Percentiles rank a stretch among this genome's conserved stretches.
phyloP scores from a whole-genome alignment of 2,329 filamentous ascomycete genomes.

The Leptographium wingfieldii region DNA sequence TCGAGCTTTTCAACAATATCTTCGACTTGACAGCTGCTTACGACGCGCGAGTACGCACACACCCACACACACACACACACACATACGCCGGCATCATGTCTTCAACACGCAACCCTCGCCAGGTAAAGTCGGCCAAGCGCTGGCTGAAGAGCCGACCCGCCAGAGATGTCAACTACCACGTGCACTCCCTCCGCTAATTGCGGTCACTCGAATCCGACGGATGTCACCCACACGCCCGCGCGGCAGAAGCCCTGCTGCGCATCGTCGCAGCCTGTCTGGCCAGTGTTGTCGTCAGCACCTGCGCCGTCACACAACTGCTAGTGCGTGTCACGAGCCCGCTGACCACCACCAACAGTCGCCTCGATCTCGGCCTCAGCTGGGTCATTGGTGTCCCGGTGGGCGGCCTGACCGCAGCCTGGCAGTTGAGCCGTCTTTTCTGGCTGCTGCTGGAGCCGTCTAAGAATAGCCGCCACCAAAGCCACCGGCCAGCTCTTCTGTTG shows the following conservation, averaged over 20 bases:
- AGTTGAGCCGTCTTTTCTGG: conserved; percentile 1
- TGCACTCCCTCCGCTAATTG: neutral
- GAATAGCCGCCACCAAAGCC: neutral
- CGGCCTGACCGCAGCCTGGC: conserved; percentile 6
- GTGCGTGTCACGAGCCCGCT: conserved; percentile 2
- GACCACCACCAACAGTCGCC: neutral
- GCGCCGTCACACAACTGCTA: conserved; percentile 5
- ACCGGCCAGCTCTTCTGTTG: neutral
- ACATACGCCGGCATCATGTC: neutral
- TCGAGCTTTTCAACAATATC: no score
- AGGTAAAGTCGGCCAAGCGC: neutral
- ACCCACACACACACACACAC: neutral
- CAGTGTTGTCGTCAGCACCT: conserved; percentile 4
- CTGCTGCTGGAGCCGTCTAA: neutral
- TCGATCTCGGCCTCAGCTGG: conserved; percentile 9
- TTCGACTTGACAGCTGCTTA: no score
- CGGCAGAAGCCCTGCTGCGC: conserved; percentile 3
- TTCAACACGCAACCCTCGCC: neutral
- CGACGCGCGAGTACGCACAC: neutral
- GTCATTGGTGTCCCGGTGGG: conserved; percentile 7
- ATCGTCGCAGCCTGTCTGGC: conserved; percentile 5
- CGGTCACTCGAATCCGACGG: neutral
- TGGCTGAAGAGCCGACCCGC: conserved; percentile 6
- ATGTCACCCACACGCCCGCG: neutral
- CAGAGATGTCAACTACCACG: neutral